phyloP scores from a whole-genome alignment of 495 filamentous ascomycete species.

The Talaromyces wortmannii region DNA sequence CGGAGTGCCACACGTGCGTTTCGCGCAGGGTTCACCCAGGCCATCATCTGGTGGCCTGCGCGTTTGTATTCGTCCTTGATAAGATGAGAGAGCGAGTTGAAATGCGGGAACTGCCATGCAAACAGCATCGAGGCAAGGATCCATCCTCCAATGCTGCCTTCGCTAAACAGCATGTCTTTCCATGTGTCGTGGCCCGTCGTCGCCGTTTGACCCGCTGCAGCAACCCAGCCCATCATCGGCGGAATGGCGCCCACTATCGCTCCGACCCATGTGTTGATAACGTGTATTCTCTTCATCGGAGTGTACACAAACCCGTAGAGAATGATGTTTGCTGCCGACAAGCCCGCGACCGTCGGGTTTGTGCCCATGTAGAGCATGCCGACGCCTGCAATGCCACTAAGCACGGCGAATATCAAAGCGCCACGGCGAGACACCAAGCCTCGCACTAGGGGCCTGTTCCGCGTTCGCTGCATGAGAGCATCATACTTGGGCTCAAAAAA shows the following conservation, averaged over 20 bases:
- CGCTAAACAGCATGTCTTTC: slow-evolving; percentile 70
- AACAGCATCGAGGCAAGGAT: slow-evolving; percentile 77
- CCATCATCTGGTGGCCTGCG: slow-evolving; percentile 87
- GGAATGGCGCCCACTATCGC: slow-evolving; percentile 91
- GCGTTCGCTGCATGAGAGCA: slow-evolving; percentile 84
- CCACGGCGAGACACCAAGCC: slow-evolving; percentile 66
- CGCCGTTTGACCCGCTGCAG: slow-evolving; percentile 83
- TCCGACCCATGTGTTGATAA: slow-evolving; percentile 92
- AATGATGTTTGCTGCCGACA: slow-evolving; percentile 78
- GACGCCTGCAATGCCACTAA: slow-evolving; percentile 59
- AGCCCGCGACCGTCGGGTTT: slow-evolving; percentile 84
- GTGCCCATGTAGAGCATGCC: slow-evolving; percentile 76
- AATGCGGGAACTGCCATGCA: slow-evolving; percentile 97
- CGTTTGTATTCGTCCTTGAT: slow-evolving; percentile 85
- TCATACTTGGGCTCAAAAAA: slow-evolving; percentile 87
- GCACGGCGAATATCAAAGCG: slow-evolving; percentile 74
- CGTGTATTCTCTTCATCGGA: slow-evolving; percentile 79
- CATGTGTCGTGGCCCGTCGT: slow-evolving; percentile 60
- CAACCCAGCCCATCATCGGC: slow-evolving; percentile 96
- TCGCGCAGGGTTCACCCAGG: slow-evolving; percentile 75
- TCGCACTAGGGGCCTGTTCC: slow-evolving; percentile 82
- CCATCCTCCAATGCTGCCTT: slow-evolving; percentile 78
- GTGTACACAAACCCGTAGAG: slow-evolving; percentile 92
- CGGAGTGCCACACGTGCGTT: slow-evolving; percentile 82
- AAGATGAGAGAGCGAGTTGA: slow-evolving; percentile 82